Conservation (phyloP, 1,139 yeast species). For the Barnettozyma hawaiiensis region DNA sequence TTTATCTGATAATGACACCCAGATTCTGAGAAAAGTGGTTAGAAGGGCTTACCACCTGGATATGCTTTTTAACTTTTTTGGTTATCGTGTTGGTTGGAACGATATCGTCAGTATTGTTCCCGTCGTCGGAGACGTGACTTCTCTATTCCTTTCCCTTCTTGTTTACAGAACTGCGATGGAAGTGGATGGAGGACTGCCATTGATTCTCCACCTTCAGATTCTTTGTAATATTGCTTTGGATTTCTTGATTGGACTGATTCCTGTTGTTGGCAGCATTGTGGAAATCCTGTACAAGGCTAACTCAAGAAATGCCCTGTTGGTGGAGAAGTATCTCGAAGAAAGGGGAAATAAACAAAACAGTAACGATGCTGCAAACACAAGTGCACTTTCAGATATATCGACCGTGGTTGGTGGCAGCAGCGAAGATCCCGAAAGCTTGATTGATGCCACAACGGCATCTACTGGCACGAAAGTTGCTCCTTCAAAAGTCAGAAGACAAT, state of each 20-base stretch:
- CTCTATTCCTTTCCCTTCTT: constrained; percentile 44
- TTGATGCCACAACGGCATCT: constrained; percentile 3
- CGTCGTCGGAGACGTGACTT: constrained; percentile 50
- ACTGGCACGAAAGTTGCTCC: constrained; percentile 5
- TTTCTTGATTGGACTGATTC: constrained; percentile 64
- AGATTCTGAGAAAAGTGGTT: constrained; percentile 48
- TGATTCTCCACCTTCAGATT: constrained; percentile 45
- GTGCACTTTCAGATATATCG: constrained; percentile 8
- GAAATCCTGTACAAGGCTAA: constrained; percentile 70
- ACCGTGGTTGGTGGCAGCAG: constrained; percentile 4
- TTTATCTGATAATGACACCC: constrained; percentile 48
- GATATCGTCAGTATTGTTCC: constrained; percentile 70
- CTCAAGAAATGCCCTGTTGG: constrained; percentile 60
- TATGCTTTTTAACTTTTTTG: constrained; percentile 53
- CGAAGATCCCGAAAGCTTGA: not conserved
- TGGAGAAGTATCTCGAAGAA: constrained; percentile 51
- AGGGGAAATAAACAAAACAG: constrained; percentile 33
- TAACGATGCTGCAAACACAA: constrained; percentile 1
- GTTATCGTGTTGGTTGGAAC: constrained; percentile 67
- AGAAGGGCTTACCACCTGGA: constrained; percentile 63
- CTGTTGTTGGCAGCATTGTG: constrained; percentile 65
- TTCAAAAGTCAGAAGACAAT: constrained; percentile 3
- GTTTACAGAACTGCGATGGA: constrained; percentile 45
- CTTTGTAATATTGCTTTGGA: constrained; percentile 56
- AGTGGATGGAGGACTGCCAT: constrained; percentile 64